Evolutionary conservation across 1,139 yeast species (phyloP).

Genomic region (Trichomonascaceae sp.): DNA sequence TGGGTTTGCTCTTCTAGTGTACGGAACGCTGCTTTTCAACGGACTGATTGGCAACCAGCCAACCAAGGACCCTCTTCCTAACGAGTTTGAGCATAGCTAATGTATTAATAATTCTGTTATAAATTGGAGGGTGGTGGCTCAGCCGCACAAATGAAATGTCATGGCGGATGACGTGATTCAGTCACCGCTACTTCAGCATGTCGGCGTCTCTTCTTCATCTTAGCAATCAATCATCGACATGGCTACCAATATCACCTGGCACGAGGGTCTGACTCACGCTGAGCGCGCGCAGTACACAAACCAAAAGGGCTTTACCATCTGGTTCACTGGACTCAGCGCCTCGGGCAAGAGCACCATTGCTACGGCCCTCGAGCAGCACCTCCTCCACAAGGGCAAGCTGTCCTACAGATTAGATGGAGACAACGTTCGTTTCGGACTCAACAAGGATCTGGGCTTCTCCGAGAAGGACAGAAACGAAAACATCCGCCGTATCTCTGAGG

Average conservation of each 20-base stretch:
- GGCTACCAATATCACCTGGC: conserved; percentile 98
- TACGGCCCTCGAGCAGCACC: conserved; percentile 77
- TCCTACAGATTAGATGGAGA: conserved; percentile 92
- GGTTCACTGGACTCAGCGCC: conserved; percentile 94
- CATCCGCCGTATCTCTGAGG: conserved; percentile 89
- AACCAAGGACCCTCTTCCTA: conserved; percentile 9
- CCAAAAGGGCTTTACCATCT: conserved; percentile 80
- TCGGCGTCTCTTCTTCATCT: too few species aligned
- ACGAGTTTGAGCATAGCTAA: conserved; percentile 13
- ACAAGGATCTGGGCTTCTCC: conserved; percentile 86
- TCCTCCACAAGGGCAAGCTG: conserved; percentile 47
- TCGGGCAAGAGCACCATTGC: conserved; percentile 94
- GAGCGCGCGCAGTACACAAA: conserved; percentile 63
- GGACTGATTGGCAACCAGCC: conserved; percentile 35
- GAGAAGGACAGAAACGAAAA: conserved; percentile 89
- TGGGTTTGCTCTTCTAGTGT: conserved; percentile 53
- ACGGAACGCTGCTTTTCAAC: conserved; percentile 66
- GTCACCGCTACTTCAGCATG: too few species aligned
- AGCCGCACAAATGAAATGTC: too few species aligned
- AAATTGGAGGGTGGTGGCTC: too few species aligned
- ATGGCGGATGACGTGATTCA: too few species aligned
- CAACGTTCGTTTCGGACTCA: conserved; percentile 83
- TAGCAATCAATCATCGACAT: too few species aligned
- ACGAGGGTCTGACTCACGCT: conserved; percentile 68
- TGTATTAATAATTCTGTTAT: too few species aligned